Conservation (phyloP, 768 basidiomycete species). For the Tulasnella sp. region DNA sequence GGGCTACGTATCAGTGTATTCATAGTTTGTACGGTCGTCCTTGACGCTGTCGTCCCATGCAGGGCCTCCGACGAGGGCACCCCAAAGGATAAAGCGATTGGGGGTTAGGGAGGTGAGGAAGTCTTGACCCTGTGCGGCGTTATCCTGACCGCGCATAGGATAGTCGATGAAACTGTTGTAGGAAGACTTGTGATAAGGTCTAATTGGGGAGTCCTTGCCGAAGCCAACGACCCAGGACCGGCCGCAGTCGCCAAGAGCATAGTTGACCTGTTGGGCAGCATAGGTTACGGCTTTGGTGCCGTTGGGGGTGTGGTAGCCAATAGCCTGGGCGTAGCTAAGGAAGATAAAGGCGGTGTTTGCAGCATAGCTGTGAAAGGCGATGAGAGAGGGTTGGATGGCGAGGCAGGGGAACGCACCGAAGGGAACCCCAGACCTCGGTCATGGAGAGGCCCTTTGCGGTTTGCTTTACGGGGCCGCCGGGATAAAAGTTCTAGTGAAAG, state of each 20-base stretch:
- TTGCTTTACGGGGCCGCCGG: constrained; percentile 9
- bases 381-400: too few species aligned
- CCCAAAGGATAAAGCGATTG: constrained; percentile 8
- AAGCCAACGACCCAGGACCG: constrained; percentile 11
- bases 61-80: constrained; percentile 2
- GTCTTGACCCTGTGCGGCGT: neutral
- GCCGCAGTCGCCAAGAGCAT: constrained; percentile 7
- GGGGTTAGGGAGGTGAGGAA: neutral
- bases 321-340: constrained; percentile 1
- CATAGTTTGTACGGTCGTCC: neutral
- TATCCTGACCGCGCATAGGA: neutral
- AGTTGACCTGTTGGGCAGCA: constrained; percentile 9
- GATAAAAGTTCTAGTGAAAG: neutral
- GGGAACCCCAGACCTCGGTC: constrained; percentile 1
- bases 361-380: too few species aligned
- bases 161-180: constrained; percentile 13
- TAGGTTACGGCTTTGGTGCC: neutral
- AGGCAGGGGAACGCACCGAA: too few species aligned
- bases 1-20: constrained; percentile 3
- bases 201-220: neutral
- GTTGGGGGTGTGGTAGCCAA: constrained; percentile 3
- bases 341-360: constrained; percentile 5
- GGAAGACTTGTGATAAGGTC: constrained; percentile 4
- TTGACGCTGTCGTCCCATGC: constrained; percentile 6
- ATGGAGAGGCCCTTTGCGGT: constrained; percentile 3